phyloP scores from a whole-genome alignment of 768 basidiomycete genomes.

The Boletus rex-veris region DNA sequence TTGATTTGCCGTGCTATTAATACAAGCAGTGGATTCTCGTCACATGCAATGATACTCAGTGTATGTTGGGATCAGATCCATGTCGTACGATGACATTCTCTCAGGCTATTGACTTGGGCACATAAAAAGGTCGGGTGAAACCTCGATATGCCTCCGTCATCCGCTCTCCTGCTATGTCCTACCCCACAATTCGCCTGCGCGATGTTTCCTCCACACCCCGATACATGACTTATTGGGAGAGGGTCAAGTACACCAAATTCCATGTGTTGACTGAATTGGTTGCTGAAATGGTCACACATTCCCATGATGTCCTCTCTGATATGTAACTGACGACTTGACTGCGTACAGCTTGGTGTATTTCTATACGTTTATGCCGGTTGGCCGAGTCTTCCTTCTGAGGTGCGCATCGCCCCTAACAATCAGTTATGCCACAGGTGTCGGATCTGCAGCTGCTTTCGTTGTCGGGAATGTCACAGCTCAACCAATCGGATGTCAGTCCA shows the following conservation, averaged over 20 bases:
- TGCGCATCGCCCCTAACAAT: background rate
- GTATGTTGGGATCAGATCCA: background rate
- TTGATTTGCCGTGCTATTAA: background rate
- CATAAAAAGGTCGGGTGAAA: slow-evolving; percentile 9
- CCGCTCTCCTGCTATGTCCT: slow-evolving; percentile 17
- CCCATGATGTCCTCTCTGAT: background rate
- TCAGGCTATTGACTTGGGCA: background rate
- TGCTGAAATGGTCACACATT: slow-evolving; percentile 50
- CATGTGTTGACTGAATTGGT: slow-evolving; percentile 58
- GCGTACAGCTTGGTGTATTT: slow-evolving; percentile 53
- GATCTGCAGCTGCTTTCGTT: slow-evolving; percentile 49
- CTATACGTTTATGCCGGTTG: slow-evolving; percentile 55
- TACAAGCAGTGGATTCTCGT: slow-evolving; percentile 1
- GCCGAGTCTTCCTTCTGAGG: slow-evolving; percentile 4
- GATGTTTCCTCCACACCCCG: slow-evolving; percentile 40
- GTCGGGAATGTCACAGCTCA: slow-evolving; percentile 44
- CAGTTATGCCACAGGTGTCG: slow-evolving; percentile 39
- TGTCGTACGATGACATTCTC: background rate
- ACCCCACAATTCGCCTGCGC: slow-evolving; percentile 35
- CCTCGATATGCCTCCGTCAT: background rate
- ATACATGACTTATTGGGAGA: slow-evolving; percentile 50
- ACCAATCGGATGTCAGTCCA: slow-evolving; percentile 48
- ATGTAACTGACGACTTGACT: slow-evolving; percentile 4
- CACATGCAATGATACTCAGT: background rate
- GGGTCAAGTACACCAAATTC: slow-evolving; percentile 38